phyloP scores from a whole-genome alignment of 805 yeast species.

The Jamesozyma piceae region DNA sequence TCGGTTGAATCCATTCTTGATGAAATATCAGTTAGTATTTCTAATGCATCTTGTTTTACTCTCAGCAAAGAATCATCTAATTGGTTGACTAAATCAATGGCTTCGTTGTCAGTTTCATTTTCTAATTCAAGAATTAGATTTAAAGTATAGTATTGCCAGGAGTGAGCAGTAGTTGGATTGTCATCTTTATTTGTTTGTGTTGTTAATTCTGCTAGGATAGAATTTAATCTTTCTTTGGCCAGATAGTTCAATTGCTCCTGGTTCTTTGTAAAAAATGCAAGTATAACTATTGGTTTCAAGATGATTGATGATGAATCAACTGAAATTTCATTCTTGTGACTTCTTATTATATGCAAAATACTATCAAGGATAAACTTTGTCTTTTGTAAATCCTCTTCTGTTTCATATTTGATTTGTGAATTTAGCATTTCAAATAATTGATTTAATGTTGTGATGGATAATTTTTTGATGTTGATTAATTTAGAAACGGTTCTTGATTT shows the following conservation, averaged over 20 bases:
- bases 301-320: slow-evolving; percentile 12
- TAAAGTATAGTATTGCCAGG: slow-evolving; percentile 54
- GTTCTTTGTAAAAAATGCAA: slow-evolving; percentile 27
- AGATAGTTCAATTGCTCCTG: slow-evolving; percentile 18
- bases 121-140: slow-evolving; percentile 29
- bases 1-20: slow-evolving; percentile 32
- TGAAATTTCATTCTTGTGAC: slow-evolving; percentile 30
- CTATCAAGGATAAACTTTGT: slow-evolving; percentile 52
- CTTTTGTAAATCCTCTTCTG: slow-evolving; percentile 3
- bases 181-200: slow-evolving; percentile 29
- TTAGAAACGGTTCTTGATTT: slow-evolving; percentile 57
- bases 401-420: slow-evolving; percentile 1
- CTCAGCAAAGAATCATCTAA: slow-evolving; percentile 52
- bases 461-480: slow-evolving; percentile 25
- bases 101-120: slow-evolving; percentile 8
- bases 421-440: slow-evolving; percentile 16
- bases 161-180: slow-evolving; percentile 4
- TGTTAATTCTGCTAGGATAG: slow-evolving; percentile 54
- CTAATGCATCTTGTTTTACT: slow-evolving; percentile 41
- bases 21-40: slow-evolving; percentile 37
- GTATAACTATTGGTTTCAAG: slow-evolving; percentile 24
- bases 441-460: slow-evolving; percentile 16
- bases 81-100: slow-evolving; percentile 25
- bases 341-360: slow-evolving; percentile 42
- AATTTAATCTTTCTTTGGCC: slow-evolving; percentile 55